Evolutionary conservation across 306 rosid species (phyloP).

Genomic region (Dicorynia guianensis): DNA sequence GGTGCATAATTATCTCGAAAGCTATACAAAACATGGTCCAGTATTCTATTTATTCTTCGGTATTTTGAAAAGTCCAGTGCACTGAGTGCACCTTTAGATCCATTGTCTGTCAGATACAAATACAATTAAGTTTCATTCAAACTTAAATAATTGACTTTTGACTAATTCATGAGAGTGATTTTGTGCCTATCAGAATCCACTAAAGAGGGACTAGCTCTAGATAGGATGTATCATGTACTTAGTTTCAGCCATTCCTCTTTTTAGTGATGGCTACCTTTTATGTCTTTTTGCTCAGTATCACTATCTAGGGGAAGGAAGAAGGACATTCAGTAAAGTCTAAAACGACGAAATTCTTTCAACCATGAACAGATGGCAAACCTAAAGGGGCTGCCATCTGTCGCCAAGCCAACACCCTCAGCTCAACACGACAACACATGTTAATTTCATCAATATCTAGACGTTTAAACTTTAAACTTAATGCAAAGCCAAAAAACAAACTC

Average conservation of each 20-base stretch:
- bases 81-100: slow-evolving; percentile 23
- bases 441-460: slow-evolving; percentile 43
- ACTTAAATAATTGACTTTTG: slow-evolving; percentile 42
- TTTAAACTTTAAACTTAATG: slow-evolving; percentile 49
- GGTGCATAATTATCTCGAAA: slow-evolving; percentile 23
- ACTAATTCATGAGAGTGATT: slow-evolving; percentile 52
- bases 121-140: slow-evolving; percentile 47
- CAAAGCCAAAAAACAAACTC: slow-evolving; percentile 36
- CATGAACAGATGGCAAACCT: slow-evolving; percentile 39
- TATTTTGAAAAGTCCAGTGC: slow-evolving; percentile 42
- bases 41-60: neutral
- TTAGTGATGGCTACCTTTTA: slow-evolving; percentile 48
- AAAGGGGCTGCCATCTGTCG: slow-evolving; percentile 38
- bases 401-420: slow-evolving; percentile 34
- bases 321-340: slow-evolving; percentile 42
- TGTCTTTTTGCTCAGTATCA: slow-evolving; percentile 50
- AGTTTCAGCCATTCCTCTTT: slow-evolving; percentile 52
- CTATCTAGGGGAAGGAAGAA: slow-evolving; percentile 28
- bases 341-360: slow-evolving; percentile 47
- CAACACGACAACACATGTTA: slow-evolving; percentile 39
- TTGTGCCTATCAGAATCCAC: slow-evolving; percentile 58
- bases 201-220: slow-evolving; percentile 15
- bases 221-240: slow-evolving; percentile 22
- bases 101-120: slow-evolving; percentile 37
- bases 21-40: slow-evolving; percentile 32